Conservation (phyloP, 352 stramenopile genomes). For the Phytopythium kandeliae region DNA sequence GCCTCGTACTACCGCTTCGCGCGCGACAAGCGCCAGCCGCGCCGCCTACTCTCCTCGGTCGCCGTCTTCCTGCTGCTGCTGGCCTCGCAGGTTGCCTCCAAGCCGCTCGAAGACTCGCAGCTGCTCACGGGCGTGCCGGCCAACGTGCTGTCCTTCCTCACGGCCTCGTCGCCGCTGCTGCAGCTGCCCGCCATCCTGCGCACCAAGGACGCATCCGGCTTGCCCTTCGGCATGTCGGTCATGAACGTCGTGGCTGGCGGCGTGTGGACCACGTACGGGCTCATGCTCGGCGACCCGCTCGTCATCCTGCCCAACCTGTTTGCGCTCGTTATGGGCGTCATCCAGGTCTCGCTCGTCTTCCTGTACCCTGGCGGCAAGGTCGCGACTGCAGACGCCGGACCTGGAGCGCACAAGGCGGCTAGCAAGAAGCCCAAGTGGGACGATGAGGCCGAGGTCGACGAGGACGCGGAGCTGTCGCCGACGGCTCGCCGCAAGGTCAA, state of each 20-base stretch:
- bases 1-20: constrained; percentile 60
- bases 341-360: constrained; percentile 65
- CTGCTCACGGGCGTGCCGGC: constrained; percentile 67
- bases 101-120: constrained; percentile 39
- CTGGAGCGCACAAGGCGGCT: constrained; percentile 9
- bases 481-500: constrained; percentile 5
- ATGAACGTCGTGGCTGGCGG: constrained; percentile 71
- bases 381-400: not conserved
- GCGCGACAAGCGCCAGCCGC: constrained; percentile 29
- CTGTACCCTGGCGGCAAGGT: constrained; percentile 39
- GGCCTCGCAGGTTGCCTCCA: constrained; percentile 34
- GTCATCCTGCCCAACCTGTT: constrained; percentile 73
- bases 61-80: constrained; percentile 47
- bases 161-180: constrained; percentile 58
- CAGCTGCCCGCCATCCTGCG: constrained; percentile 64
- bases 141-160: constrained; percentile 70
- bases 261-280: constrained; percentile 63
- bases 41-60: constrained; percentile 38
- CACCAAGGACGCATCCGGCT: constrained; percentile 53
- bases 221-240: constrained; percentile 72
- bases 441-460: constrained; percentile 1
- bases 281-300: constrained; percentile 55
- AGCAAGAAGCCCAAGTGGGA: constrained; percentile 18
- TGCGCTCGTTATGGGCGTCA: constrained; percentile 56
- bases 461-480: constrained; percentile 1